Evolutionary conservation across 1,284 basidiomycete genomes (phyloP).

Genomic region (Moesziomyces parantarcticus): DNA sequence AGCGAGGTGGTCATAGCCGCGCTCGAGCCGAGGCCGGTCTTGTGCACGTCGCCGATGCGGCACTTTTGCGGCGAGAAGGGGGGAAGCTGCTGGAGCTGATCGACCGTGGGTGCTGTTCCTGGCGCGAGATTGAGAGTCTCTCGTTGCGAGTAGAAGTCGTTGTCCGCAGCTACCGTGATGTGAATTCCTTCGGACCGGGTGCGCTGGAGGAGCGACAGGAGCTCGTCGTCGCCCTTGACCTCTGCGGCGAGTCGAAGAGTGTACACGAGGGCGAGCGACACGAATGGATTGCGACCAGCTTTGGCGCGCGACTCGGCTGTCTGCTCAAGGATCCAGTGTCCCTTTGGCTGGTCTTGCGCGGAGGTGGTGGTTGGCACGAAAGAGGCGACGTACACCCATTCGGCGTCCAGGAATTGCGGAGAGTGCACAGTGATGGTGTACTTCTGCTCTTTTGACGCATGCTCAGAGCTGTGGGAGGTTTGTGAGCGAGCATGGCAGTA

Average conservation of each 20-base stretch:
- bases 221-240: constrained; percentile 67
- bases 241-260: constrained; percentile 74
- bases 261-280: constrained; percentile 84
- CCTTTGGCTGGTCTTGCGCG: constrained; percentile 3
- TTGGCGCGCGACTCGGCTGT: constrained; percentile 31
- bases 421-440: constrained; percentile 78
- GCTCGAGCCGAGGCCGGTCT: constrained; percentile 96
- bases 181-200: constrained; percentile 72
- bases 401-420: constrained; percentile 85
- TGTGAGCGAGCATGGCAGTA: constrained; percentile 74
- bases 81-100: constrained; percentile 72
- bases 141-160: constrained; percentile 97
- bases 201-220: constrained; percentile 9
- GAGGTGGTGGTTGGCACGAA: constrained; percentile 4
- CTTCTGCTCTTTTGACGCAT: background rate
- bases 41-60: constrained; percentile 82
- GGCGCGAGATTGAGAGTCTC: constrained; percentile 70
- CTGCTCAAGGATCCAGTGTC: constrained; percentile 43
- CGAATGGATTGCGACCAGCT: constrained; percentile 83
- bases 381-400: constrained; percentile 79
- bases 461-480: background rate
- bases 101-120: constrained; percentile 49
- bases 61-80: constrained; percentile 74
- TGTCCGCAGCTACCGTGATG: constrained; percentile 87
- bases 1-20: constrained; percentile 96